Percentiles rank a stretch among this genome's conserved stretches.
Conservation (phyloP, 1,139 yeast species). For the Pichia sp. region DNA sequence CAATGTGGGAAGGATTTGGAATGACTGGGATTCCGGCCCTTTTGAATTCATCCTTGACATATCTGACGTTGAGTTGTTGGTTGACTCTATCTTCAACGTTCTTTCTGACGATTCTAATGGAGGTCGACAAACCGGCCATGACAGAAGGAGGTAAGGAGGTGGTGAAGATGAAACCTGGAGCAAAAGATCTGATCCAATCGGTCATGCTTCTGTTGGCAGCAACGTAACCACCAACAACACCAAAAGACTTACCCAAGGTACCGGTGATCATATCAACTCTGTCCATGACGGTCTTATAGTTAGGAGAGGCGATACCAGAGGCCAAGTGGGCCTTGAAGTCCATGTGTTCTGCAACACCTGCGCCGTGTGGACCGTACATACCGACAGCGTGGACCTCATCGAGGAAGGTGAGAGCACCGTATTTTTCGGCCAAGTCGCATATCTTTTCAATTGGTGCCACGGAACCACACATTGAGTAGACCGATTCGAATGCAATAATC, state of each 20-base stretch:
- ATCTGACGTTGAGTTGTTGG: conserved; percentile 83
- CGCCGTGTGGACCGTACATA: conserved; percentile 98
- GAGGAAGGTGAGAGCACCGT: conserved; percentile 92
- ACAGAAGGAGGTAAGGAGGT: conserved; percentile 96
- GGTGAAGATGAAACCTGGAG: conserved; percentile 97
- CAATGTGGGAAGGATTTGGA: conserved; percentile 96
- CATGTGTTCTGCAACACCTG: conserved; percentile 97
- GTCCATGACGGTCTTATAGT: conserved; percentile 62
- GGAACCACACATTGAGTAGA: conserved; percentile 97
- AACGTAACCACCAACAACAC: conserved; percentile 95
- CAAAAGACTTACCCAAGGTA: conserved; percentile 94
- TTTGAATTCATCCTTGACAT: conserved; percentile 70
- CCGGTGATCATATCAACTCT: conserved; percentile 96
- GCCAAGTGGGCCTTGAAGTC: conserved; percentile 78
- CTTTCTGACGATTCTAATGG: conserved; percentile 79
- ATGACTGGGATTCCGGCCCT: conserved; percentile 85
- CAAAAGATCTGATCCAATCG: conserved; percentile 94
- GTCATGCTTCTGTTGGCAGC: conserved; percentile 81
- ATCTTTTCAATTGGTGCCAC: conserved; percentile 89
- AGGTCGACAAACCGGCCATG: conserved; percentile 91
- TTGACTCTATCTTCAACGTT: conserved; percentile 73
- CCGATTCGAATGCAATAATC: conserved; percentile 94
- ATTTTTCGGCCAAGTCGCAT: conserved; percentile 94
- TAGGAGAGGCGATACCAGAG: conserved; percentile 57
- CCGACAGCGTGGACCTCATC: conserved; percentile 99